Evolutionary conservation across 2,329 filamentous ascomycete genomes (phyloP), one percentile per base, ranked within the genome.

Genomic region (Pseudocercospora fijiensis): DNA sequence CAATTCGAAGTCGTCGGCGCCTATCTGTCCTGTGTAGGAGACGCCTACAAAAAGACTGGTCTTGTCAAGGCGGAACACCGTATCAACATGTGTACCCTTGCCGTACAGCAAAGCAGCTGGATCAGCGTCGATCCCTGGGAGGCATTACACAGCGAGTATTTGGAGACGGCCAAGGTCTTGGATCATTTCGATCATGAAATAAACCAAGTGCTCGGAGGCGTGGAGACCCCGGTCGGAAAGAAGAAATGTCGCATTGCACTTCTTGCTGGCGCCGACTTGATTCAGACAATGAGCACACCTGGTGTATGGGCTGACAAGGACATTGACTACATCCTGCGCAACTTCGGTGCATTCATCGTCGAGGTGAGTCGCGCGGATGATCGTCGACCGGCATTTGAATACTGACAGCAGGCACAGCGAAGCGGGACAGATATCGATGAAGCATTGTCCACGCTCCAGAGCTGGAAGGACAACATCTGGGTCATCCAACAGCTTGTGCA

Each of bases 181-280:
- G 92, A 96, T 74, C 94, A 97, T 78, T 95, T 97, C 72, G 88
- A 96, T 69, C 81, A 94, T 74, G 92, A 97, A 76, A 91, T 97
- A 75, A 96, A 97, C 75, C 84, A 86, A 24, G 85, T 91, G 51
- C 81, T 88, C 28, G 88, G 89, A 43, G 93, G 93, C 6, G 86
- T 95, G 28, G 84, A 90, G 71, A 85, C 84, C 53, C 82, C 84
- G 20, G 84, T 89, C 68, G 91, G 91, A 64, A 86, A 84, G 73
- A 89, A 86, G 76, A 85, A 82, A 11, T 89, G 90, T 18, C 87
- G 88, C 63, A 91, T 97, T 69, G 88, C 91, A 55, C 84, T 97
- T 37, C 84, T 97, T 30, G 92, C 91, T 3, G 93, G 94, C 37
- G 81, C 80, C 53, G 80, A 82, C 70, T 69, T 83, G 28, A 82